Conservation (phyloP, 2,329 filamentous ascomycete genomes). For the Mariannaea elegans region DNA sequence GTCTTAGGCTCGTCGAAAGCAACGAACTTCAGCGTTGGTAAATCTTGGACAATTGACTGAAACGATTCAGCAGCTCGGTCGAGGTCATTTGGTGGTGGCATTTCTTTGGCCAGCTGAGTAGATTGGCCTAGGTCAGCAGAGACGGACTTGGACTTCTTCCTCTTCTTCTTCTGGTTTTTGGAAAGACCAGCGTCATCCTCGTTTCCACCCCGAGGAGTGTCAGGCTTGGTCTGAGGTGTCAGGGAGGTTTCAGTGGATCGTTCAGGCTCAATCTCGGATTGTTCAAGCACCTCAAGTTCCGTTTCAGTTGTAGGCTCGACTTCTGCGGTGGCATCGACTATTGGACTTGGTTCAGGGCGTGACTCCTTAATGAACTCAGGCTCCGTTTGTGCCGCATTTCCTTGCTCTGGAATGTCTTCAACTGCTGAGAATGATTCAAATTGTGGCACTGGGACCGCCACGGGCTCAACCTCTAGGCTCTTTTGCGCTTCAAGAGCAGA, state of each 20-base stretch:
- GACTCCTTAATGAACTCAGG: not conserved
- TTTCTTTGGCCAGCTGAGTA: not conserved
- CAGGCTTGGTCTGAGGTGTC: not conserved
- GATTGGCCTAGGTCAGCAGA: not conserved
- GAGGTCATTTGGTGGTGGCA: not conserved
- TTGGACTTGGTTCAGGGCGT: not conserved
- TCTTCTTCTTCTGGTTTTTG: constrained; percentile 34
- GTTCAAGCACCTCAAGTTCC: not conserved
- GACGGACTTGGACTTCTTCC: constrained; percentile 15
- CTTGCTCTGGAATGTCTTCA: not conserved
- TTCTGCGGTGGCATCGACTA: not conserved
- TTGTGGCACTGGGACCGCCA: no score
- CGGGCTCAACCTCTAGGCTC: not conserved
- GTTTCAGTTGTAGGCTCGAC: not conserved
- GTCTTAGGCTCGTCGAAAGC: not conserved
- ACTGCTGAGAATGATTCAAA: no score
- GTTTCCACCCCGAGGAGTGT: not conserved
- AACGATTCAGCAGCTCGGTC: not conserved
- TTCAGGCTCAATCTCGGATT: not conserved
- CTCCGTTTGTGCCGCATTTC: no score
- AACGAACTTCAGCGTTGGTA: not conserved
- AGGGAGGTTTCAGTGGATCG: not conserved
- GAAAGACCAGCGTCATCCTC: constrained; percentile 17
- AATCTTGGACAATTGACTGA: not conserved
- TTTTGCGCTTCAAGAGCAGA: no score